Percentiles rank a stretch among this genome's conserved stretches.
Conservation (phyloP, 2,329 filamentous ascomycete species). For the Lachnellula cervina region DNA sequence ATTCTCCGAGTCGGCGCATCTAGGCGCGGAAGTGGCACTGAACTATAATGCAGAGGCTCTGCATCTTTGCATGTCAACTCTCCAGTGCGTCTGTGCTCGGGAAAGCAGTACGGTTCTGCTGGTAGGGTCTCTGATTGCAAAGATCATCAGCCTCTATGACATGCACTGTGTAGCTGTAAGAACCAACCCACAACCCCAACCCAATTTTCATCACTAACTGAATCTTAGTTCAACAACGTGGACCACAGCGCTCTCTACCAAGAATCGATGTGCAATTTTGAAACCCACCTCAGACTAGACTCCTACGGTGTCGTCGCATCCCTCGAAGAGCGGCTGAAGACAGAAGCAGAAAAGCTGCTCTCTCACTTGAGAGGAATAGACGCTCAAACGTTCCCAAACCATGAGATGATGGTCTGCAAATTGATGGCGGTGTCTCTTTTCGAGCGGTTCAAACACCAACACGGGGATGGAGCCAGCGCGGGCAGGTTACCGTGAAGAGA, state of each 20-base stretch:
- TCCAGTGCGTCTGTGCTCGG: background rate
- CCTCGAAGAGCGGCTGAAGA: constrained; percentile 2
- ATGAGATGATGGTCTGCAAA: background rate
- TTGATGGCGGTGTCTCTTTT: background rate
- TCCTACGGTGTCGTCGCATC: constrained; percentile 1
- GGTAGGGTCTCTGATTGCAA: constrained; percentile 1
- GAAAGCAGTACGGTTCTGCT: background rate
- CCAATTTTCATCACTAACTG: background rate
- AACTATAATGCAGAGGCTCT: constrained; percentile 2
- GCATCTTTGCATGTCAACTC: background rate
- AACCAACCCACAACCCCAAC: background rate
- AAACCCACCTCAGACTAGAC: background rate
- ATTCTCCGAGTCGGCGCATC: constrained; percentile 1
- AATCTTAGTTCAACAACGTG: background rate
- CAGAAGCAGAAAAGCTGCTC: background rate
- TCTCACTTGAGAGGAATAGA: background rate
- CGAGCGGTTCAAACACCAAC: background rate
- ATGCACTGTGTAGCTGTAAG: constrained; percentile 1
- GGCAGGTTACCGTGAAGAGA: too few species aligned
- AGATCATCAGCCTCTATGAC: constrained; percentile 3
- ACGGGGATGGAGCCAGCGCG: too few species aligned
- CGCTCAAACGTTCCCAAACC: background rate
- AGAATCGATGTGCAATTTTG: background rate
- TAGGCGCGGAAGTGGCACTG: background rate
- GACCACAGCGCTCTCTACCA: background rate